A percentile compares a stretch with the other conserved stretches of the same genome.
Evolutionary conservation across 495 filamentous ascomycete species (phyloP).

Genomic region (Xylaria cubensis): DNA sequence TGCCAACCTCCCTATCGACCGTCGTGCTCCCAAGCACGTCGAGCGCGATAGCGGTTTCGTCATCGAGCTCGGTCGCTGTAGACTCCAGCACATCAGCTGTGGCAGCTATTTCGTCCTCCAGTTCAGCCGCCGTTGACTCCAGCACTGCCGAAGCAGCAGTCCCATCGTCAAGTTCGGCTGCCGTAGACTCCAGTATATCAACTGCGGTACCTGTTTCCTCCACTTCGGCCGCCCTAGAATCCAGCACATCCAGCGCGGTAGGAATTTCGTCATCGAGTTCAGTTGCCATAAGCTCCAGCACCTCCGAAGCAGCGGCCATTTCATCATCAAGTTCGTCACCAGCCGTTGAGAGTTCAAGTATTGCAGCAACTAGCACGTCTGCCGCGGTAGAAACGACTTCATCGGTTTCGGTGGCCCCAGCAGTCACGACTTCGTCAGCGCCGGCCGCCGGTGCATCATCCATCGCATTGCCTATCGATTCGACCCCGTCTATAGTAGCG

Average conservation of each 20-base stretch:
- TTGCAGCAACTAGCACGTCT: not conserved
- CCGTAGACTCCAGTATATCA: not conserved
- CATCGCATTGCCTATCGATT: not conserved
- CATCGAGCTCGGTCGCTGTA: not conserved
- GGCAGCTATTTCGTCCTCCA: too few species aligned
- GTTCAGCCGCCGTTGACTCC: too few species aligned
- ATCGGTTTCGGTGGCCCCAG: not conserved
- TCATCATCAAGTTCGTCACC: conserved; percentile 8
- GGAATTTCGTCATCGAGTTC: not conserved
- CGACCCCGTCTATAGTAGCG: conserved; percentile 14
- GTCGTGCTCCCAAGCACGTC: conserved; percentile 21
- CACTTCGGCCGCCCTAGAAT: not conserved
- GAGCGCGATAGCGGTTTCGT: not conserved
- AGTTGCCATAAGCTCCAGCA: not conserved
- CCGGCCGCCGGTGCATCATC: conserved; percentile 26
- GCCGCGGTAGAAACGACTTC: conserved; percentile 1
- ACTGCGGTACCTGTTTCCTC: not conserved
- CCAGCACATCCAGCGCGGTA: not conserved
- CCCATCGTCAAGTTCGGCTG: not conserved
- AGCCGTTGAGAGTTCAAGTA: conserved; percentile 5
- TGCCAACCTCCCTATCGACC: conserved; percentile 17
- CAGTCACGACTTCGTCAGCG: conserved; percentile 10
- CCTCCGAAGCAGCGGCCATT: not conserved
- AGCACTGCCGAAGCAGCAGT: too few species aligned
- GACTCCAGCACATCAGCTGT: not conserved